phyloP scores from a whole-genome alignment of 129 eudicot genomes.

The sunflower (Helianthus annuus) region DNA sequence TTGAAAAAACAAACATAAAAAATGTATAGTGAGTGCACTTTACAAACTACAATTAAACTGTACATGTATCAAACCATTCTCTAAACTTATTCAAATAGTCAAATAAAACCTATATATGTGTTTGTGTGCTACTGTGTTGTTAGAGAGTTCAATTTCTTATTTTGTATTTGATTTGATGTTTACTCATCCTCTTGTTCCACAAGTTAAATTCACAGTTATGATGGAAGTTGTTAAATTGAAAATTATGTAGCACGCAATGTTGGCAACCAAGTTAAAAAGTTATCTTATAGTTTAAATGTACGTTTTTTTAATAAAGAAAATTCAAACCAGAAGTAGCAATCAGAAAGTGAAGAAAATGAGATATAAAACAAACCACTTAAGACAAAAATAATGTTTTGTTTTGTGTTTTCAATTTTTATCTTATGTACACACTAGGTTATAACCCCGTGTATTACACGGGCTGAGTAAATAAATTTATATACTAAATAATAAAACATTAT shows the following conservation, averaged over 20 bases:
- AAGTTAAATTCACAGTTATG: neutral
- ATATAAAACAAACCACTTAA: neutral
- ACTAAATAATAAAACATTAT: too few relatives aligned
- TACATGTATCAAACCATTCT: slow-evolving; percentile 11
- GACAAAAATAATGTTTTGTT: neutral
- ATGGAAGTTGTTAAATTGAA: neutral
- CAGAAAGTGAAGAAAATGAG: neutral
- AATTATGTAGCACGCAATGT: neutral
- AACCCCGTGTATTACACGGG: too few relatives aligned
- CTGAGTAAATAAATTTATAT: too few relatives aligned
- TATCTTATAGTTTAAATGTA: neutral
- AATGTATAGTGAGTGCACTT: neutral
- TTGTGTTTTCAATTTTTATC: neutral
- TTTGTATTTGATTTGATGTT: neutral
- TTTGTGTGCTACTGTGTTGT: neutral
- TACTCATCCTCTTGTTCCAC: neutral
- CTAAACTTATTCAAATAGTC: neutral
- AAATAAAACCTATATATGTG: neutral
- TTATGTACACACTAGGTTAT: neutral
- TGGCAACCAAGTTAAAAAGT: neutral
- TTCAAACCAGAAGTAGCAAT: neutral
- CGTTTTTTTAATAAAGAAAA: neutral
- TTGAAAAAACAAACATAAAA: neutral
- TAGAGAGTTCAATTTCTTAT: neutral
- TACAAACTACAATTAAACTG: neutral